phyloP scores from a whole-genome alignment of 2,329 filamentous ascomycete species.

The Herpotrichia juniperi region DNA sequence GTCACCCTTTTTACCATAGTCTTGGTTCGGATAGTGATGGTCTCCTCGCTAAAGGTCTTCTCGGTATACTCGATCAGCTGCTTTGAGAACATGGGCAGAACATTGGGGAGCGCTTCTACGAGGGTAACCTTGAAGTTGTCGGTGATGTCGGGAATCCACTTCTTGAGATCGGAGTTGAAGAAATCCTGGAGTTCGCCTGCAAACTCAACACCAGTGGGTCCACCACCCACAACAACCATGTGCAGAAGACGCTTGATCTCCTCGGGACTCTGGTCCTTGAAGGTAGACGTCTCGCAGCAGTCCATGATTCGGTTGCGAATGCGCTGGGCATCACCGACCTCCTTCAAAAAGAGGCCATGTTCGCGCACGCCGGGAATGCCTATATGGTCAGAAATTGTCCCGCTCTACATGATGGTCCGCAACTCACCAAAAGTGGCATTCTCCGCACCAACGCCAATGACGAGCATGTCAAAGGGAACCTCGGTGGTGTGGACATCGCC shows the following conservation, averaged over 20 bases:
- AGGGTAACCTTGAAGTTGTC: slow-evolving; percentile 97
- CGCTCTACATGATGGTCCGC: neutral
- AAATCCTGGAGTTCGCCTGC: slow-evolving; percentile 98
- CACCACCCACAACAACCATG: slow-evolving; percentile 89
- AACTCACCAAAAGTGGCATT: slow-evolving; percentile 90
- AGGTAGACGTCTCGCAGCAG: slow-evolving; percentile 96
- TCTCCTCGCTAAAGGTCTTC: slow-evolving; percentile 98
- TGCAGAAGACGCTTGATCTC: slow-evolving; percentile 94
- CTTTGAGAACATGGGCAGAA: slow-evolving; percentile 98
- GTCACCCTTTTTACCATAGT: slow-evolving; percentile 99
- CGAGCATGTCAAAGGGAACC: slow-evolving; percentile 97
- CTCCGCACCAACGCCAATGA: slow-evolving; percentile 95
- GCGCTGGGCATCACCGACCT: slow-evolving; percentile 92
- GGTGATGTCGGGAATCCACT: slow-evolving; percentile 94
- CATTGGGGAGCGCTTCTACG: slow-evolving; percentile 95
- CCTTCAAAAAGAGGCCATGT: slow-evolving; percentile 97
- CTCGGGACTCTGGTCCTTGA: slow-evolving; percentile 90
- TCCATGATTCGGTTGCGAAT: slow-evolving; percentile 99
- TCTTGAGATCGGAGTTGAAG: slow-evolving; percentile 97
- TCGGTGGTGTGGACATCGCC: slow-evolving; percentile 81
- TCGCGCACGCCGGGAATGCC: slow-evolving; percentile 92
- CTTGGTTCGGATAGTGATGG: slow-evolving; percentile 96
- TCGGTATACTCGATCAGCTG: slow-evolving; percentile 99
- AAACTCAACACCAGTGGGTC: slow-evolving; percentile 96
- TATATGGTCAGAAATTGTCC: slow-evolving; percentile 35